phyloP scores from a whole-genome alignment of 306 rosid genomes.

The Cucurbita moschata region DNA sequence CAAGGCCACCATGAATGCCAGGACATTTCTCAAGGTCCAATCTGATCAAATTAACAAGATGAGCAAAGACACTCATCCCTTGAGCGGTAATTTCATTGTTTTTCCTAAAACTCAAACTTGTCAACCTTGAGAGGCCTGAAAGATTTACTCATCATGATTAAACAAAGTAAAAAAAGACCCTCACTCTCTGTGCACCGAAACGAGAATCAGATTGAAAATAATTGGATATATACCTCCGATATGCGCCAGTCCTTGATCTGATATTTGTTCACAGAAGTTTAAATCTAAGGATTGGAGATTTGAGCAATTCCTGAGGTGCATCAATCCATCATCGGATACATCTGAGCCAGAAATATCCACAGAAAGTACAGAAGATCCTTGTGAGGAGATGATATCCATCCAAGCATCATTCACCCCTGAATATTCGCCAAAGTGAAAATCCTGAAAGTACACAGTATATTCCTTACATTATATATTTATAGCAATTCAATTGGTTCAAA shows the following conservation, averaged over 20 bases:
- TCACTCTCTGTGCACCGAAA: background rate
- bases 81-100: conserved; percentile 65
- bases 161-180: background rate
- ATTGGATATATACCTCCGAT: conserved; percentile 40
- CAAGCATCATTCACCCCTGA: conserved; percentile 64
- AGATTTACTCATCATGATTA: conserved; percentile 14
- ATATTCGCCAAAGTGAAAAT: conserved; percentile 69
- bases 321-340: conserved; percentile 67
- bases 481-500: conserved; percentile 6
- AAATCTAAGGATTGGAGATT: conserved; percentile 57
- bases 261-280: conserved; percentile 69
- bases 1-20: conserved; percentile 74
- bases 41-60: conserved; percentile 56
- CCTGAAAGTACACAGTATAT: conserved; percentile 29
- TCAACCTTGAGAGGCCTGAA: conserved; percentile 72
- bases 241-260: conserved; percentile 53
- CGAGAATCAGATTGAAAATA: background rate
- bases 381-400: conserved; percentile 84
- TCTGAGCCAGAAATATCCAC: conserved; percentile 75
- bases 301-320: conserved; percentile 50
- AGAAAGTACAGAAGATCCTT: conserved; percentile 74
- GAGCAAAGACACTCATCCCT: conserved; percentile 60
- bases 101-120: conserved; percentile 73
- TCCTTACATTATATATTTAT: background rate
- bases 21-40: conserved; percentile 96